Evolutionary conservation across 2,329 filamentous ascomycete genomes (phyloP).

Genomic region (Pyrenophora teres): DNA sequence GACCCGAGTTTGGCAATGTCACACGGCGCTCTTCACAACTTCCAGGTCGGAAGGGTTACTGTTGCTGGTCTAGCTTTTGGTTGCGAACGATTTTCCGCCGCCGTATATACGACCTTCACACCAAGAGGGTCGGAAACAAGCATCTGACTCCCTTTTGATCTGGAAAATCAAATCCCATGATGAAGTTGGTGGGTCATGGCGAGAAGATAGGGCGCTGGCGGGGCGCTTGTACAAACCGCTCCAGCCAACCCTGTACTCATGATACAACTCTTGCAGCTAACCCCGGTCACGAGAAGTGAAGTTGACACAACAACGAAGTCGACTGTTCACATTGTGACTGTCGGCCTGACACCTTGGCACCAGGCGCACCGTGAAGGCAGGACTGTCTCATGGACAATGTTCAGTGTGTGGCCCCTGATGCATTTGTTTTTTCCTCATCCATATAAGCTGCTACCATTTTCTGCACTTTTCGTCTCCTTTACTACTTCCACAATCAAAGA

Average conservation of each 20-base stretch:
- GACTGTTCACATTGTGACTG: neutral
- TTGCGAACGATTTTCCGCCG: neutral
- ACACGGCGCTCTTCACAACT: conserved; percentile 3
- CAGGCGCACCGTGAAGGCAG: conserved; percentile 6
- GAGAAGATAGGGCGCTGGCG: neutral
- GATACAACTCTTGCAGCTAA: neutral
- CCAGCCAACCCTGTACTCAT: neutral
- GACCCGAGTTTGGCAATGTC: conserved; percentile 1
- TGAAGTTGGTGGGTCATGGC: neutral
- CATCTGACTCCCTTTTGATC: neutral
- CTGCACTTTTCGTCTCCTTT: neutral
- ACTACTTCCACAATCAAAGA: neutral
- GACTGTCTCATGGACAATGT: neutral
- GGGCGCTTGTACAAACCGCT: neutral
- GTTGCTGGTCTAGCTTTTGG: conserved; percentile 1
- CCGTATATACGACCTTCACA: neutral
- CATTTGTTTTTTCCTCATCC: neutral
- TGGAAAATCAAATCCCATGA: neutral
- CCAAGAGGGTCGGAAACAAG: neutral
- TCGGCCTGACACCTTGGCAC: neutral
- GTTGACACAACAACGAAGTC: neutral
- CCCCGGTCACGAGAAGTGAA: neutral
- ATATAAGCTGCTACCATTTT: neutral
- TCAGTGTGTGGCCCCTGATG: conserved; percentile 1
- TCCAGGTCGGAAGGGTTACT: neutral